These are phyloP conservation scores for Xylaria sp. DNA, from an alignment of 495 filamentous ascomycete genomes.

Conservation along the genomic window DNA sequence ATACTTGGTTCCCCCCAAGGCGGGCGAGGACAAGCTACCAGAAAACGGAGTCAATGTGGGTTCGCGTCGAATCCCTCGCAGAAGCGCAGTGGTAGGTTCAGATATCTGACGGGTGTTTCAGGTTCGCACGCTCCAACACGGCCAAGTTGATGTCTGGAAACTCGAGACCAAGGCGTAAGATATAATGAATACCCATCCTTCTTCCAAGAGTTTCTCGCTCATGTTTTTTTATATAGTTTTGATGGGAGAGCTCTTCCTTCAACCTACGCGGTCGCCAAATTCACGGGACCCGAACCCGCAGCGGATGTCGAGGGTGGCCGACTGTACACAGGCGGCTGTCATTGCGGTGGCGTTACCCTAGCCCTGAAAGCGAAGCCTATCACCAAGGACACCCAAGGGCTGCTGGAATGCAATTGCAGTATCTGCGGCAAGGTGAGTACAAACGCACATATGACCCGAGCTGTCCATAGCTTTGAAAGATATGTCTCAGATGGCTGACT, in stretches of 20 bases:
- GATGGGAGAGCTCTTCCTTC: conserved; percentile 43
- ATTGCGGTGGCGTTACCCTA: conserved; percentile 56
- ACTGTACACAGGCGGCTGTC: conserved; percentile 58
- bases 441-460: not conserved
- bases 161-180: conserved; percentile 42
- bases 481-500: conserved; percentile 30
- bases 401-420: conserved; percentile 55
- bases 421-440: conserved; percentile 49
- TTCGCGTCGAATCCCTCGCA: not conserved
- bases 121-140: conserved; percentile 38
- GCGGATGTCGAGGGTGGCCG: conserved; percentile 45
- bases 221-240: conserved; percentile 32
- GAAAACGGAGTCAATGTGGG: conserved; percentile 38
- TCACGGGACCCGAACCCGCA: conserved; percentile 49
- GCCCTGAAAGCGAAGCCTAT: conserved; percentile 48
- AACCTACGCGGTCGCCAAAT: conserved; percentile 42
- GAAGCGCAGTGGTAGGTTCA: not conserved
- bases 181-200: not conserved
- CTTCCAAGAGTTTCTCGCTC: not conserved
- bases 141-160: conserved; percentile 49
- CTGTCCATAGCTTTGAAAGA: conserved; percentile 6
- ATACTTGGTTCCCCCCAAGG: conserved; percentile 26
- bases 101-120: conserved; percentile 26
- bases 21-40: conserved; percentile 34
- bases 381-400: conserved; percentile 34